A percentile compares a stretch with the other conserved stretches of the same genome.
Conservation (phyloP, 1,139 yeast genomes). For the Pneumocystis canis region DNA sequence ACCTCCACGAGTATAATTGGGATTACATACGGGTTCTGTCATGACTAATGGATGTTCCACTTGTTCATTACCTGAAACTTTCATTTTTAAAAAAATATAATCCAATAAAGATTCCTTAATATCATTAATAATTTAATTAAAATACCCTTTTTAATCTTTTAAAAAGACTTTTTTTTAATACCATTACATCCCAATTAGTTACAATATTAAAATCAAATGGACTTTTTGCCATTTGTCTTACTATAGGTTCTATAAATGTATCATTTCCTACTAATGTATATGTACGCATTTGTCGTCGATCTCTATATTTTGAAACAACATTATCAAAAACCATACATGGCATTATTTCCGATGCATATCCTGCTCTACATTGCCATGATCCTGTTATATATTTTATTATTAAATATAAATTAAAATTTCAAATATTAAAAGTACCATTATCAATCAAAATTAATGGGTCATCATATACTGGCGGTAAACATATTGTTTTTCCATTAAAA, state of each 20-base stretch:
- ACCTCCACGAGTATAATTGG: constrained; percentile 51
- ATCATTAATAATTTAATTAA: too few species aligned
- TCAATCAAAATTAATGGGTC: constrained; percentile 13
- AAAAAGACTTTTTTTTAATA: too few species aligned
- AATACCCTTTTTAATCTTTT: not conserved
- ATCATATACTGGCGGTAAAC: not conserved
- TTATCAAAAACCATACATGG: constrained; percentile 64
- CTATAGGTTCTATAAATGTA: constrained; percentile 51
- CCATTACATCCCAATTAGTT: constrained; percentile 72
- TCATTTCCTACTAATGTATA: constrained; percentile 75
- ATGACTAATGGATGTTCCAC: constrained; percentile 71
- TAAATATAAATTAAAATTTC: not conserved
- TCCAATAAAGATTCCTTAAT: constrained; percentile 54
- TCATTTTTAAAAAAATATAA: constrained; percentile 65
- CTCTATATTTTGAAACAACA: constrained; percentile 58
- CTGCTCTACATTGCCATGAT: constrained; percentile 52
- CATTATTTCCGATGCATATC: constrained; percentile 37
- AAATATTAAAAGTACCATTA: constrained; percentile 11
- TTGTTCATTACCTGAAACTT: constrained; percentile 42
- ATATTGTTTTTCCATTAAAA: not conserved
- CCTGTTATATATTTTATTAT: constrained; percentile 33
- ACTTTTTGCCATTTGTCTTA: constrained; percentile 52
- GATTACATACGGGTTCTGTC: constrained; percentile 62
- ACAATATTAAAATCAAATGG: constrained; percentile 81
- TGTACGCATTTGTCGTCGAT: constrained; percentile 49